Percentiles rank a stretch among this genome's conserved stretches.
Evolutionary conservation across 352 stramenopile species (phyloP).

Genomic region (Phytophthora megakarya): DNA sequence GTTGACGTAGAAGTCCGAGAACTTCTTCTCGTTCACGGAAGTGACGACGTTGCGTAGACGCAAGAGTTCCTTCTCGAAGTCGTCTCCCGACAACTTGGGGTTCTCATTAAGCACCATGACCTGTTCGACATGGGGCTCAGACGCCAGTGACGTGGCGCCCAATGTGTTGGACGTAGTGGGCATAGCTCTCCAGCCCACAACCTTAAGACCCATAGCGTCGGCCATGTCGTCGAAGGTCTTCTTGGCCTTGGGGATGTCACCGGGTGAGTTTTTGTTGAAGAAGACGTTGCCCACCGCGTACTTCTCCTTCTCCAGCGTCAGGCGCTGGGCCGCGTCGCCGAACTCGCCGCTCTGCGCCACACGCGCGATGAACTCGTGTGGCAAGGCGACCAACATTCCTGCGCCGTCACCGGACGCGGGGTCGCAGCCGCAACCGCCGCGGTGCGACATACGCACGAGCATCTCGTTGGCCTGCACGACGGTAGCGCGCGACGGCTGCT

Average conservation of each 20-base stretch:
- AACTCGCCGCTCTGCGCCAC: slow-evolving; percentile 85
- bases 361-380: slow-evolving; percentile 93
- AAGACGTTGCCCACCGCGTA: slow-evolving; percentile 96
- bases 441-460: slow-evolving; percentile 96
- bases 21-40: slow-evolving; percentile 70
- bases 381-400: slow-evolving; percentile 96
- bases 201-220: slow-evolving; percentile 85
- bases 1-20: slow-evolving; percentile 95
- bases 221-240: slow-evolving; percentile 86
- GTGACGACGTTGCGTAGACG: slow-evolving; percentile 61
- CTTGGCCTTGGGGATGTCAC: slow-evolving; percentile 87
- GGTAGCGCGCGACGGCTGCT: slow-evolving; percentile 85
- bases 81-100: slow-evolving; percentile 53
- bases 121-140: slow-evolving; percentile 95
- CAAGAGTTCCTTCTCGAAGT: slow-evolving; percentile 93
- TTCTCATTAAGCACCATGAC: slow-evolving; percentile 92
- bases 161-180: slow-evolving; percentile 95
- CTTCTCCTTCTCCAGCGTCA: slow-evolving; percentile 60
- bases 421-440: slow-evolving; percentile 95
- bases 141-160: slow-evolving; percentile 92
- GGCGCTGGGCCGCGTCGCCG: slow-evolving; percentile 39
- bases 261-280: slow-evolving; percentile 69
- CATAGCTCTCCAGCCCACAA: slow-evolving; percentile 93
- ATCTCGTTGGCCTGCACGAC: slow-evolving; percentile 97
- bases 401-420: slow-evolving; percentile 91